Percentiles rank a stretch among this genome's conserved stretches.
Evolutionary conservation across 306 rosid species (phyloP).

Genomic region (Ochetophila trinervis): DNA sequence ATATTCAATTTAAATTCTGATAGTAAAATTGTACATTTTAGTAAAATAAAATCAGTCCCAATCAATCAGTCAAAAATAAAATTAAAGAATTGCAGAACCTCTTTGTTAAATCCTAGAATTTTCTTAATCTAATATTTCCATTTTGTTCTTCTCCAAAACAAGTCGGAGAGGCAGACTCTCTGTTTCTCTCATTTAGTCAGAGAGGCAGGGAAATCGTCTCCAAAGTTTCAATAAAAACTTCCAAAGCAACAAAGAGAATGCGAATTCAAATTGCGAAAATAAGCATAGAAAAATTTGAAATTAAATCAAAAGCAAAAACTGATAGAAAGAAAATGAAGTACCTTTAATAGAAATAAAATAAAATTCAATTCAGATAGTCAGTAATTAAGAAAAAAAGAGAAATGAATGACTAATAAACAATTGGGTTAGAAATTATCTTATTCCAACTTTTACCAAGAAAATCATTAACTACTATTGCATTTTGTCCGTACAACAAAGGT

Average conservation of each 20-base stretch:
- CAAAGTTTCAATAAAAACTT: too few species aligned
- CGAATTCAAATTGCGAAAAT: neutral
- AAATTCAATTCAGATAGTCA: neutral
- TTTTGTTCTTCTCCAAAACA: too few species aligned
- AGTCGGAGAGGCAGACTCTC: too few species aligned
- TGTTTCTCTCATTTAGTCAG: too few species aligned
- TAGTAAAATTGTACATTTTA: neutral
- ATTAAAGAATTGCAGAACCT: neutral
- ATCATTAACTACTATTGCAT: slow-evolving; percentile 37
- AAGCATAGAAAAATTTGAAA: neutral
- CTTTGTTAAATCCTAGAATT: too few species aligned
- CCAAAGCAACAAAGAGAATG: neutral
- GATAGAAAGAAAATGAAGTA: too few species aligned
- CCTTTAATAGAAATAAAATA: slow-evolving; percentile 2
- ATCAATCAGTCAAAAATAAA: neutral
- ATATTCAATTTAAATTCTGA: neutral
- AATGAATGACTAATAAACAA: too few species aligned
- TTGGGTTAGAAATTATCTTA: slow-evolving; percentile 9
- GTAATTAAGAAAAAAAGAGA: too few species aligned
- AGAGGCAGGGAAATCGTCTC: too few species aligned
- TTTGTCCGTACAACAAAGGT: slow-evolving; percentile 39
- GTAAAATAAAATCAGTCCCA: neutral
- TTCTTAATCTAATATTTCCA: too few species aligned
- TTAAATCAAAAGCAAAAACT: neutral
- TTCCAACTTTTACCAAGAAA: slow-evolving; percentile 40